Base-by-base conservation (phyloP, 495 filamentous ascomycete genomes). In the Xylaria intraflava region DNA sequence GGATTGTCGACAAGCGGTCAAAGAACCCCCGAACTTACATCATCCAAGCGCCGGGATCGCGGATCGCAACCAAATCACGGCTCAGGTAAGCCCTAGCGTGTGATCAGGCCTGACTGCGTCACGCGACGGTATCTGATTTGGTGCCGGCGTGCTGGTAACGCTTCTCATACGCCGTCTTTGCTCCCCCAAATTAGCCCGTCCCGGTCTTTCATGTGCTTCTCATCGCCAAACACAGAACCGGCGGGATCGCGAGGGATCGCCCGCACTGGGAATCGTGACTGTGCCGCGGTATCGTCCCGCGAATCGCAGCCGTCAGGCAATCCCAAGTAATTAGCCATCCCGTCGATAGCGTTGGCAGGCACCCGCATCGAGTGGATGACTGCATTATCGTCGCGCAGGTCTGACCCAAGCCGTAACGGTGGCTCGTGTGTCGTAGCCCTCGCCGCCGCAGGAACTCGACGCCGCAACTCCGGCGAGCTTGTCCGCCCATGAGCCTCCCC, bases 41-140 rank as follows among this genome's bases (percentile, higher is more conserved):
- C 14, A 29, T 26, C 10, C 9, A 38, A 11, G 26, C n/a, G 42
- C 3, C 3, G 12, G 4, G 40, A 10, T 38, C 19, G 27, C 12
- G 31, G 16, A 51, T 26, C 40, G 36, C 38, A 41, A 17, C 2
- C 35, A 40, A 27, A 17, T 51, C n/a, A 16, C 16, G 24, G 20
- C 26, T 42, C 19, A 43, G 19, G 33, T 48, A 36, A 49, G 45
- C 35, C 40, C 35, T 54, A 48, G 19, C 19, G 33, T 35, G 17
- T 35, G 31, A 27, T 49, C n/a, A 42, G 44, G 45, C 45, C 12
- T 11, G 27, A 43, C 12, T 39, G 33, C 52, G 42, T 46, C 27
- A 47, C 6, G 11, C 31, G 43, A 20, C 11, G 9, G 45, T 19
- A 43, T 22, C 2, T 40, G 20, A 41, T 46, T 40, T 33, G 41